These are phyloP conservation scores for Populus hybrid DNA, from an alignment of 441 rosid species.

Conservation along the genomic window DNA sequence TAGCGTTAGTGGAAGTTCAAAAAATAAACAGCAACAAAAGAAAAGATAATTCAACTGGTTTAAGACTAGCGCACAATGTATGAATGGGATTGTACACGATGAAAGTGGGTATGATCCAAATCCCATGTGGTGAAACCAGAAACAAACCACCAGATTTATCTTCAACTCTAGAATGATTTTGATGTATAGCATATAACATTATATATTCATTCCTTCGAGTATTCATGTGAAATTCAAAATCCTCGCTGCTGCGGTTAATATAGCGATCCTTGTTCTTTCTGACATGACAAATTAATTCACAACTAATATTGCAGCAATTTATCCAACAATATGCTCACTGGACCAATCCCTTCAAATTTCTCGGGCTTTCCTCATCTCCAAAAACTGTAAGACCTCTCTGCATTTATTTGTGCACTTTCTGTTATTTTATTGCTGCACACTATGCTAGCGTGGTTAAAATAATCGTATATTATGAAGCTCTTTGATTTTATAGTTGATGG, in stretches of 20 bases:
- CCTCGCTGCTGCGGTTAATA: background rate
- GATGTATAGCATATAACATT: background rate
- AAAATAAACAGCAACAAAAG: background rate
- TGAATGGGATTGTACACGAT: background rate
- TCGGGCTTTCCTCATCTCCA: conserved; percentile 36
- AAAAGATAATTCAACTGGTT: background rate
- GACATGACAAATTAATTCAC: background rate
- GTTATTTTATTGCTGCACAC: background rate
- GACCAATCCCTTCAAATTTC: conserved; percentile 34
- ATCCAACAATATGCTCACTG: conserved; percentile 35
- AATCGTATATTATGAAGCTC: background rate
- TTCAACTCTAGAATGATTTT: background rate
- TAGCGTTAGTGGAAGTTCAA: background rate
- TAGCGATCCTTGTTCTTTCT: background rate
- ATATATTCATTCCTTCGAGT: background rate
- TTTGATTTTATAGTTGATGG: background rate
- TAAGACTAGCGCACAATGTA: background rate
- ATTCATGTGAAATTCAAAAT: background rate
- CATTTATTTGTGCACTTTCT: background rate
- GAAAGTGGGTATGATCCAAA: background rate
- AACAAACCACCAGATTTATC: background rate
- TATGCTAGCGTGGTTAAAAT: background rate
- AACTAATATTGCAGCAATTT: conserved; percentile 27
- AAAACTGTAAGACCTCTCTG: conserved; percentile 25
- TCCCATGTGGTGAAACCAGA: background rate